Conservation (phyloP, 495 filamentous ascomycete species). For the Trichoderma gamsii region DNA sequence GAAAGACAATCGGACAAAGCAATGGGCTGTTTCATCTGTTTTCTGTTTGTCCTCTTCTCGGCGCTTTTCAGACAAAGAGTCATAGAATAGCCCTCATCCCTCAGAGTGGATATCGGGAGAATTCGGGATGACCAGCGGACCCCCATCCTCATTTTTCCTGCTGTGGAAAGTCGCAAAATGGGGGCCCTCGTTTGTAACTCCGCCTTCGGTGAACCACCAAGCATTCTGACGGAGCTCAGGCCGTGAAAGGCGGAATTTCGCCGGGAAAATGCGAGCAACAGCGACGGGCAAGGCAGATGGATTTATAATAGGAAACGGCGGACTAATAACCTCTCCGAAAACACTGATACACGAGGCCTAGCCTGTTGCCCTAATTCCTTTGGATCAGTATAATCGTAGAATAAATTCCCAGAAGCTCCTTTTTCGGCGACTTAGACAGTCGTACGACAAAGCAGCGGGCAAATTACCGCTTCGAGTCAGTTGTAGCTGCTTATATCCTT, state of each 20-base stretch:
- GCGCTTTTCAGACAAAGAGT: not conserved
- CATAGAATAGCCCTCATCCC: not conserved
- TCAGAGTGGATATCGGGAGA: not conserved
- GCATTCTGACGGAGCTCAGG: not conserved
- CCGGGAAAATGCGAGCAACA: not conserved
- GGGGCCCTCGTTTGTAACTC: not conserved
- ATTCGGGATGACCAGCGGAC: conserved; percentile 1
- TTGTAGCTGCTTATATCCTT: not conserved
- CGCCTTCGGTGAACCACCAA: conserved; percentile 11
- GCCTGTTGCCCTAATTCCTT: not conserved
- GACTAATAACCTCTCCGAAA: not conserved
- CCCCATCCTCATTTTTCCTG: conserved; percentile 10
- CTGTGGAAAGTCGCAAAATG: conserved; percentile 2
- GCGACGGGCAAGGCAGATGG: not conserved
- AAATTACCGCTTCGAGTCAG: conserved; percentile 6
- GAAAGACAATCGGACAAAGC: no score
- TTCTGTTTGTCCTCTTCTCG: not conserved
- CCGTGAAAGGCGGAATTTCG: not conserved
- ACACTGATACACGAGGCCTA: not conserved
- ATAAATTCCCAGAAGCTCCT: not conserved
- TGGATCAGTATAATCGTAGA: not conserved
- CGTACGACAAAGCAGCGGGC: not conserved
- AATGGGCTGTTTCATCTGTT: not conserved
- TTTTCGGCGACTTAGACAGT: not conserved
- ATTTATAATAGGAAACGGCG: not conserved